Evolutionary conservation across 768 basidiomycete genomes (phyloP), one percentile per base, ranked within the genome.

Genomic region (Xerocomellus intermedius): DNA sequence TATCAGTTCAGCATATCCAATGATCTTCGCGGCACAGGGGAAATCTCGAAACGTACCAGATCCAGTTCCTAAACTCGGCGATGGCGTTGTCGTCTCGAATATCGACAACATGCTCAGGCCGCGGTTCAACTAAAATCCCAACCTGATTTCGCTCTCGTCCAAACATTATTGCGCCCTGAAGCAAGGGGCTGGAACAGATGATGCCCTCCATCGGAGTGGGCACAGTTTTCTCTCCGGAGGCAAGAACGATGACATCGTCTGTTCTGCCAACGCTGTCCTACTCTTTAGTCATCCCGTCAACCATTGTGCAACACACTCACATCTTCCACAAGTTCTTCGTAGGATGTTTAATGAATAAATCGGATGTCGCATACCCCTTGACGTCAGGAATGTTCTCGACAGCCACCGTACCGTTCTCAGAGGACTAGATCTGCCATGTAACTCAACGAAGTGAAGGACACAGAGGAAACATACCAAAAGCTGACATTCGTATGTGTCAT

Each of bases 301-400:
- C 3, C 14, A 42, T 28, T 16, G 22, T 28, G 13, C 12, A 21
- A 24, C 2, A 36, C 3, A 33, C 59, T 44, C 44, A 78, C 78
- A 79, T 71, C 58, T 70, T 77, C 75, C 77, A 82, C 30, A 76
- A 6, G 2, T 70, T 55, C 39, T 72, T 75, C 2, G 74, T 73
- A 0, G 81, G 79, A 58, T 82, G 81, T 21, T 64, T 70, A 10
- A 73, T 54, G 56, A 75, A 77, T 4, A 82, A 46, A 65, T 79
- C 80, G 0, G 73, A 72, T 1, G 75, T 79, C 0, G 74, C 75
- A 48, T 76, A 63, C 2, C 51, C 54, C 37, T 76, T 55, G 6
- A 59, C 52, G 5, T 75, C 78, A 4, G 70, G 59, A 6, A 75
- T 51, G 57, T 80, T 79, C 32, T 68, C 50, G 9, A 67, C 41